Base-by-base conservation (phyloP, 1,139 yeast genomes). In the Dujonia santamariae region DNA sequence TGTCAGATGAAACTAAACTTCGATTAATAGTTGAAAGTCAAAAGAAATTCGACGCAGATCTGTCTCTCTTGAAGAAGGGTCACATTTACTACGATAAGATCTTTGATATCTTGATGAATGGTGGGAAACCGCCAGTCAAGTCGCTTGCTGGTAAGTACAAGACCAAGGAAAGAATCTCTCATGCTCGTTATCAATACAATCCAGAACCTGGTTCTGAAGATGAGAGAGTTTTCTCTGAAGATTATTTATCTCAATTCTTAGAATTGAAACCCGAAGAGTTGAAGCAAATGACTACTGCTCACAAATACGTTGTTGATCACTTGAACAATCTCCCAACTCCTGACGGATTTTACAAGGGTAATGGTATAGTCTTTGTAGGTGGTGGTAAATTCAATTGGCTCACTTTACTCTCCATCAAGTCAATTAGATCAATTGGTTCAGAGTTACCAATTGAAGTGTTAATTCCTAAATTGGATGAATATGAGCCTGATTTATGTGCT, bases 301-400 rank as follows among this genome's bases (percentile, higher is more conserved):
- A 86, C 56, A 45, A 51, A 8, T 53, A 56, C 27, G 80, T 78
- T 25, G 75, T 81, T 20, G 61, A 63, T 2, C 57, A 63, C 19
- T 53, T 83, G 19, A 82, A 84, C 2, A 15, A 29, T 11, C 53
- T 61, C 0, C 6, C 15, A 11, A 59, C 65, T 3, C 82, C 87
- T 1, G 54, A 59, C 20, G 60, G 67, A 2, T 50, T 75, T 8
- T 79, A 76, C 50, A 50, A 60, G n/a, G 90, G 90, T 1, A 68
- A 77, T 39, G 96, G 96, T 19, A 78, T 85, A 26, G 95, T 85
- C 2, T 81, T 78, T 48, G 90, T 84, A 24, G 92, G 92, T 14
- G 95, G 95, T 28, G 92, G 90, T 2, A 73, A 72, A 45, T 84
- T 80, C 61, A 81, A 84, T 50, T 81, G 94, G 72, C 61, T 84